Conservation (phyloP, 140 eudicot species). For the Erigeron philadelphicus region DNA sequence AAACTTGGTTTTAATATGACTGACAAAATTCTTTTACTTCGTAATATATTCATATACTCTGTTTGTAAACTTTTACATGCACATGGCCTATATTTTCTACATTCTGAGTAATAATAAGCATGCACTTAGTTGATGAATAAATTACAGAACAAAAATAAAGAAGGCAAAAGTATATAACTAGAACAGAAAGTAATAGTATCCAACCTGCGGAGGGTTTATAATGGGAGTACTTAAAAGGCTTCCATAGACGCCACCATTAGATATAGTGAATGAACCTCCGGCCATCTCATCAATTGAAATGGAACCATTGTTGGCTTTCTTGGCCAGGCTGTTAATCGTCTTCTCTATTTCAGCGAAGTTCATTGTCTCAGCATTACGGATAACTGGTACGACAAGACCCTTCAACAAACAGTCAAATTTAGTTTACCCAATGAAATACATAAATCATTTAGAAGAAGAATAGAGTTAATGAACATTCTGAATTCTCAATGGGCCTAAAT, state of each 20-base stretch:
- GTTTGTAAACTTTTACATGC: neutral
- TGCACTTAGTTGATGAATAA: neutral
- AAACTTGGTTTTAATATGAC: neutral
- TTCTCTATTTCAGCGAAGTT: constrained; percentile 50
- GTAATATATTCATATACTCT: neutral
- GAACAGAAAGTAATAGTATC: neutral
- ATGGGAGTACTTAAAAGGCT: constrained; percentile 50
- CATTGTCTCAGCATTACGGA: constrained; percentile 43
- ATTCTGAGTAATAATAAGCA: neutral
- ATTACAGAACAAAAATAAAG: neutral
- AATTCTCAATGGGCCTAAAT: neutral
- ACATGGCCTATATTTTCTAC: neutral
- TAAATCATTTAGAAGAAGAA: too few relatives aligned
- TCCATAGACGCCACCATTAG: constrained; percentile 54
- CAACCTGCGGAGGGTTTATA: constrained; percentile 50
- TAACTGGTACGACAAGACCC: constrained; percentile 56
- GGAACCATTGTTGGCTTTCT: constrained; percentile 39
- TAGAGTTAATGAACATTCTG: neutral
- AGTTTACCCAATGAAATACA: neutral
- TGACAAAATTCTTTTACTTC: neutral
- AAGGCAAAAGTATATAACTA: neutral
- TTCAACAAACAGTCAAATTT: neutral
- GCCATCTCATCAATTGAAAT: constrained; percentile 52
- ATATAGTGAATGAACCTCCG: constrained; percentile 47
- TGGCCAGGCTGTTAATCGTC: constrained; percentile 41